A percentile compares a stretch with the other conserved stretches of the same genome.
phyloP scores from a whole-genome alignment of 208 protist genomes.

The Jaenimonas drosophilae region DNA sequence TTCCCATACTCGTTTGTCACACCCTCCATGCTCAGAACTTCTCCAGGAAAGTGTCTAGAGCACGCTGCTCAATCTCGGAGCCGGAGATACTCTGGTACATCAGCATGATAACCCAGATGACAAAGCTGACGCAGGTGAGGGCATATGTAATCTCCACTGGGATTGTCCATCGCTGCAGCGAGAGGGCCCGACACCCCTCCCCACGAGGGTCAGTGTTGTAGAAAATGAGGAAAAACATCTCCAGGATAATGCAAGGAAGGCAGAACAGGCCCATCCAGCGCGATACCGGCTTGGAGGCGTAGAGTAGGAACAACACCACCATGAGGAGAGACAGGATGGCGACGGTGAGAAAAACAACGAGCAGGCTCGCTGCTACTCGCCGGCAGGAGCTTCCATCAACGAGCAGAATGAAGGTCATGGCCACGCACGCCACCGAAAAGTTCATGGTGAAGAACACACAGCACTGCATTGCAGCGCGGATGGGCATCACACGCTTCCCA shows the following conservation, averaged over 20 bases:
- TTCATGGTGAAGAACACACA: constrained; percentile 8
- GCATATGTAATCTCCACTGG: not conserved
- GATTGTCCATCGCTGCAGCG: not conserved
- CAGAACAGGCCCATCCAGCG: not conserved
- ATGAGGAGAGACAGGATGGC: constrained; percentile 16
- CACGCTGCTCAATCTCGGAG: not conserved
- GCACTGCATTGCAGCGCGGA: constrained; percentile 11
- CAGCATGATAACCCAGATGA: constrained; percentile 9
- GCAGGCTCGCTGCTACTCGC: constrained; percentile 5
- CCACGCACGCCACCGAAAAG: constrained; percentile 6
- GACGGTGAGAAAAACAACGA: constrained; percentile 23
- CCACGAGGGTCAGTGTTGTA: not conserved
- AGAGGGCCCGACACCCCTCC: not conserved
- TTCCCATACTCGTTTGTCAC: too few relatives aligned
- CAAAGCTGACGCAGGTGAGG: not conserved
- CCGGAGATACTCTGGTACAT: constrained; percentile 9
- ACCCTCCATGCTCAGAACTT: too few relatives aligned
- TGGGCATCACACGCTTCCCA: constrained; percentile 6
- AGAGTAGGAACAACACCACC: constrained; percentile 1
- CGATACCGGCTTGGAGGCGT: not conserved
- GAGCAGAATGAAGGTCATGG: constrained; percentile 22
- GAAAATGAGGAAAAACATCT: not conserved
- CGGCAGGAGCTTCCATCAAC: constrained; percentile 21
- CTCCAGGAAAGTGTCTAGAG: not conserved
- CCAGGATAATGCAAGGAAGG: not conserved